Conservation (phyloP, 352 stramenopile genomes). For the Phytophthora kernoviae region DNA sequence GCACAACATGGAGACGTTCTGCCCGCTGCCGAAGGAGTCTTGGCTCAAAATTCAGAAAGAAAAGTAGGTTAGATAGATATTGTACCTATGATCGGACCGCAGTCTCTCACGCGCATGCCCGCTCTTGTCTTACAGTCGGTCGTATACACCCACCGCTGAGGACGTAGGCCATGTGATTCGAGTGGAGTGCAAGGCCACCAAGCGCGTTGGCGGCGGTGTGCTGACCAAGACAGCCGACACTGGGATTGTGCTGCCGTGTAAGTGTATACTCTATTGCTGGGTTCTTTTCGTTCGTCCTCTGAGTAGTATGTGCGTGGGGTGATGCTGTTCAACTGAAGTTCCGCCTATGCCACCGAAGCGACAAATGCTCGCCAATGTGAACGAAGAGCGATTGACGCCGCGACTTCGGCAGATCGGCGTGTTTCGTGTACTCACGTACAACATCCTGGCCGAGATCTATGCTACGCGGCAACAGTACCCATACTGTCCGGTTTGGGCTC, state of each 20-base stretch:
- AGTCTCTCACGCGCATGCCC: constrained; percentile 38
- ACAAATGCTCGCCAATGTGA: constrained; percentile 84
- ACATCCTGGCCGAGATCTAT: constrained; percentile 93
- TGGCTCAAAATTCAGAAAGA: constrained; percentile 70
- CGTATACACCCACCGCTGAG: constrained; percentile 64
- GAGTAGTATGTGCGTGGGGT: constrained; percentile 25
- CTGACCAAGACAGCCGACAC: constrained; percentile 83
- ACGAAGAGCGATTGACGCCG: constrained; percentile 77
- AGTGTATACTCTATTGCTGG: constrained; percentile 38
- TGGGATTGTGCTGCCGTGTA: constrained; percentile 87
- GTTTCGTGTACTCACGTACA: constrained; percentile 91
- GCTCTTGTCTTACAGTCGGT: constrained; percentile 52
- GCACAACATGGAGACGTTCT: constrained; percentile 63
- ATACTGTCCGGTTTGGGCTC: constrained; percentile 96
- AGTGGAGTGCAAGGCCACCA: constrained; percentile 78
- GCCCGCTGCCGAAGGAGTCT: constrained; percentile 49
- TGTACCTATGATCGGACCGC: constrained; percentile 25
- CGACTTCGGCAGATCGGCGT: constrained; percentile 78
- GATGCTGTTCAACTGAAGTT: constrained; percentile 52
- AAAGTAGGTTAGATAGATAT: constrained; percentile 55
- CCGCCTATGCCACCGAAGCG: constrained; percentile 73
- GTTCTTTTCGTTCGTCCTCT: constrained; percentile 9
- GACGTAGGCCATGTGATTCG: constrained; percentile 84
- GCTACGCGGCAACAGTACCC: constrained; percentile 94
- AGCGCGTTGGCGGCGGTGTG: constrained; percentile 50